Evolutionary conservation across 2,329 filamentous ascomycete genomes (phyloP), one percentile per base, ranked within the genome.

Genomic region (Amauroascus niger): DNA sequence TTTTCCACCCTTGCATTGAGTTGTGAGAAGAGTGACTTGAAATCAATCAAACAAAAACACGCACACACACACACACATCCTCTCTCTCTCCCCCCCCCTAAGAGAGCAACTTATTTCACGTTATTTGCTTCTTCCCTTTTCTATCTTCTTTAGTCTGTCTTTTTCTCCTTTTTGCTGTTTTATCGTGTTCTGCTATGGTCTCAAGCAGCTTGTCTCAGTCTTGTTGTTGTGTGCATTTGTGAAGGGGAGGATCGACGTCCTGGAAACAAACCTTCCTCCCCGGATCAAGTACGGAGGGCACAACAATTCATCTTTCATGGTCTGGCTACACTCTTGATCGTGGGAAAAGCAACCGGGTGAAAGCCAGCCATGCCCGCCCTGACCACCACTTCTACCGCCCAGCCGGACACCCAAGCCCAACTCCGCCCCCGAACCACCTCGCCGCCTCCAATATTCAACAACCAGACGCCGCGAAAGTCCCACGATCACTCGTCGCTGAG

Each of bases 401-500:
- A n/a, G n/a, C 46, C 71, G 50, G 60, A 60, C 53, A 14, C 41
- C 22, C 61, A 63, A 48, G 69, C 67, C 51, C 65, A 65, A 53
- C 63, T 65, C 41, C 59, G 62, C 43, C 63, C 67, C n/a, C 58
- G 62, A 32, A 66, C 65, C 18, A 61, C 64, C 35, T 67, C 65
- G 37, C 67, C 68, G 50, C 65, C 62, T 59, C 49, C 54, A 33
- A 64, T 71, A 35, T 69, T 73, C 46, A 72, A n/a, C n/a, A n/a
- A 73, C 53, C 66, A 70, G 37, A 59, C 64, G 30, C 64, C 69
- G 26, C 67, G 68, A 20, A 74, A 74, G 63, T 67, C 69, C 35
- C 64, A 71, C 61, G 72, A 75, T 48, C 74, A 72, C 59, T 63
- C 64, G 41, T 63, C 73, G 28, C 65, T 72, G 32, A 69, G 71